Percentiles rank a stretch among this genome's conserved stretches.
Evolutionary conservation across 768 basidiomycete species (phyloP).

Genomic region (Boletus subparvulus): DNA sequence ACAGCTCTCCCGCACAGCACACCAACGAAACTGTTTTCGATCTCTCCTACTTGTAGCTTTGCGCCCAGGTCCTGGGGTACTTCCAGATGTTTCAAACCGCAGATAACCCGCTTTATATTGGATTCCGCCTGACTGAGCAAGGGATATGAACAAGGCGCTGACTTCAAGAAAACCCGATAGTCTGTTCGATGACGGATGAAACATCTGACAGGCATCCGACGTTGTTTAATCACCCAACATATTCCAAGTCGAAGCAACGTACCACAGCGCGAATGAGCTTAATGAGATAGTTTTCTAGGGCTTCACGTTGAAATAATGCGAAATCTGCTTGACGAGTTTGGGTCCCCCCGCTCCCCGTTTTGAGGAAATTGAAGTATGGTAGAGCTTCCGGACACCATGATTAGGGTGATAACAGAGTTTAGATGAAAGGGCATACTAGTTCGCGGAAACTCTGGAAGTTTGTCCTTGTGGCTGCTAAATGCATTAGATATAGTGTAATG

Average conservation of each 20-base stretch:
- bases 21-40: slow-evolving; percentile 79
- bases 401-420: neutral
- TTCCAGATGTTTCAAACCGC: slow-evolving; percentile 52
- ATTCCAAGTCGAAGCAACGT: slow-evolving; percentile 27
- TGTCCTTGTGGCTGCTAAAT: slow-evolving; percentile 67
- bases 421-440: slow-evolving; percentile 50
- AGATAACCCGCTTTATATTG: slow-evolving; percentile 93
- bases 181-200: slow-evolving; percentile 85
- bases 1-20: slow-evolving; percentile 89
- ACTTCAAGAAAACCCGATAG: slow-evolving; percentile 90
- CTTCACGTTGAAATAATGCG: slow-evolving; percentile 77
- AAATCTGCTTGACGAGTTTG: slow-evolving; percentile 69
- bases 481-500: slow-evolving; percentile 88
- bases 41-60: slow-evolving; percentile 60
- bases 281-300: slow-evolving; percentile 85
- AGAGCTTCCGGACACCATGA: slow-evolving; percentile 48
- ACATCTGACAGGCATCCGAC: slow-evolving; percentile 62
- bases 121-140: slow-evolving; percentile 77
- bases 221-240: neutral
- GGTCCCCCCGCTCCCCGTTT: slow-evolving; percentile 53
- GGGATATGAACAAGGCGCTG: slow-evolving; percentile 78
- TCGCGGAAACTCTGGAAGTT: slow-evolving; percentile 89
- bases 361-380: slow-evolving; percentile 88
- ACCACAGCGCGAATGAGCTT: slow-evolving; percentile 88
- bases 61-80: slow-evolving; percentile 58